These are phyloP conservation scores for Arthroderma sp. DNA, from an alignment of 2,329 filamentous ascomycete genomes.

Conservation along the genomic window DNA sequence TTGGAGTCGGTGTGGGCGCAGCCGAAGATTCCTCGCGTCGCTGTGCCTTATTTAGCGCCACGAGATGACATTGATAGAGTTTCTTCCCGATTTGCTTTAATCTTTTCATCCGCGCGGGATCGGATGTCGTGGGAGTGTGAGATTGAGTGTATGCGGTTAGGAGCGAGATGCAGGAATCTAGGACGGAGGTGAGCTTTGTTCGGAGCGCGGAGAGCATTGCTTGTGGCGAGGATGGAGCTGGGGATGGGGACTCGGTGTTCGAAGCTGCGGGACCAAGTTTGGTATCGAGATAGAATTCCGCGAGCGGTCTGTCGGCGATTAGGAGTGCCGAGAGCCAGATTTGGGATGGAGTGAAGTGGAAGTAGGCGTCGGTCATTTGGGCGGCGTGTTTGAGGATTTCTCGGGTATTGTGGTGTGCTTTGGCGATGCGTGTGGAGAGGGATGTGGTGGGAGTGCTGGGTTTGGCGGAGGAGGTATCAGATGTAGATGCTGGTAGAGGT, in stretches of 20 bases:
- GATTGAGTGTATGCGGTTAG: constrained; percentile 24
- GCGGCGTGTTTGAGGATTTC: constrained; percentile 66
- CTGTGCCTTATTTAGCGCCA: constrained; percentile 23
- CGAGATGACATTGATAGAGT: constrained; percentile 33
- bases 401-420: constrained; percentile 60
- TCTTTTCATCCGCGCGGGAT: constrained; percentile 29
- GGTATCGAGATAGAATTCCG: constrained; percentile 31
- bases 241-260: not conserved
- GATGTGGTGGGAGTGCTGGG: constrained; percentile 15
- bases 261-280: constrained; percentile 23
- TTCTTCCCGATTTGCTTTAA: constrained; percentile 37
- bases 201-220: constrained; percentile 20
- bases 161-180: constrained; percentile 26
- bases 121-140: constrained; percentile 17
- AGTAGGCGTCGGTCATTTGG: constrained; percentile 87
- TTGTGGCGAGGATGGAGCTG: constrained; percentile 1
- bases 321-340: constrained; percentile 76
- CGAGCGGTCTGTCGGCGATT: constrained; percentile 50
- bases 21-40: constrained; percentile 19
- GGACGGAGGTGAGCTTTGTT: constrained; percentile 23
- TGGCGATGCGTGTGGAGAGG: constrained; percentile 36
- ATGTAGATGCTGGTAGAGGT: constrained; percentile 12
- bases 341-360: constrained; percentile 86
- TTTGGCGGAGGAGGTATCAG: constrained; percentile 27
- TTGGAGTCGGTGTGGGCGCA: too few relatives aligned